A percentile compares a stretch with the other conserved stretches of the same genome.
phyloP scores from a whole-genome alignment of 1,284 basidiomycete genomes.

The Erythrobasidium hasegawianum region DNA sequence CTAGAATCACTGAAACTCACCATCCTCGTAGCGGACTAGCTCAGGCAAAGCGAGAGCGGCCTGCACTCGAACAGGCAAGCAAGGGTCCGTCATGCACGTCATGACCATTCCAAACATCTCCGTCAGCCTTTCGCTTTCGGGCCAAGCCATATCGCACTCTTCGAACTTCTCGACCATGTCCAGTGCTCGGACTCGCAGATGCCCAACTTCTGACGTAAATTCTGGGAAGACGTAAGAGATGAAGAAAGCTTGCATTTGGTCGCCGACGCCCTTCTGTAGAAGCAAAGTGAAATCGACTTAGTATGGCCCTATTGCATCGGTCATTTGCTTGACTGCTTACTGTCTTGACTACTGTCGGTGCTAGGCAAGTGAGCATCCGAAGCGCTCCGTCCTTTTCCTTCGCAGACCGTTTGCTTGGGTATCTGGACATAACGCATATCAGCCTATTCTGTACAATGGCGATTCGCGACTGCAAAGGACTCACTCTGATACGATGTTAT shows the following conservation, averaged over 20 bases:
- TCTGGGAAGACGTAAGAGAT: slow-evolving; percentile 67
- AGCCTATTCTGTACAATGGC: not conserved
- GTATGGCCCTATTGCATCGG: not conserved
- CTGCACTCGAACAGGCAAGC: slow-evolving; percentile 74
- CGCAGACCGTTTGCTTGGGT: slow-evolving; percentile 47
- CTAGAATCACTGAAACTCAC: slow-evolving; percentile 26
- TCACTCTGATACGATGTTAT: slow-evolving; percentile 63
- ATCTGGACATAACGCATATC: slow-evolving; percentile 29
- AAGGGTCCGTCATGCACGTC: slow-evolving; percentile 25
- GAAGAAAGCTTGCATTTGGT: slow-evolving; percentile 71
- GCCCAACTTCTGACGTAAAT: slow-evolving; percentile 62
- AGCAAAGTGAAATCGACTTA: not conserved
- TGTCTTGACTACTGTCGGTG: slow-evolving; percentile 42
- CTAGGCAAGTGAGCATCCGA: slow-evolving; percentile 70
- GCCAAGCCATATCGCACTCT: slow-evolving; percentile 65
- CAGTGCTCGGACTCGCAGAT: slow-evolving; percentile 70
- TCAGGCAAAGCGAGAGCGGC: slow-evolving; percentile 76
- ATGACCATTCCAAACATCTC: slow-evolving; percentile 32
- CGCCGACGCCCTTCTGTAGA: slow-evolving; percentile 61
- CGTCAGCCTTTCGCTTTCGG: slow-evolving; percentile 43
- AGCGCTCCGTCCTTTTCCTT: slow-evolving; percentile 74
- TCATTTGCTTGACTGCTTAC: slow-evolving; percentile 14
- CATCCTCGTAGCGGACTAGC: slow-evolving; percentile 59
- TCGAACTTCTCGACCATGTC: slow-evolving; percentile 71
- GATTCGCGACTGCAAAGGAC: slow-evolving; percentile 43